Percentiles rank a stretch among this genome's conserved stretches.
Conservation (phyloP, 1,284 basidiomycete species). For the Blastosporella zonata region DNA sequence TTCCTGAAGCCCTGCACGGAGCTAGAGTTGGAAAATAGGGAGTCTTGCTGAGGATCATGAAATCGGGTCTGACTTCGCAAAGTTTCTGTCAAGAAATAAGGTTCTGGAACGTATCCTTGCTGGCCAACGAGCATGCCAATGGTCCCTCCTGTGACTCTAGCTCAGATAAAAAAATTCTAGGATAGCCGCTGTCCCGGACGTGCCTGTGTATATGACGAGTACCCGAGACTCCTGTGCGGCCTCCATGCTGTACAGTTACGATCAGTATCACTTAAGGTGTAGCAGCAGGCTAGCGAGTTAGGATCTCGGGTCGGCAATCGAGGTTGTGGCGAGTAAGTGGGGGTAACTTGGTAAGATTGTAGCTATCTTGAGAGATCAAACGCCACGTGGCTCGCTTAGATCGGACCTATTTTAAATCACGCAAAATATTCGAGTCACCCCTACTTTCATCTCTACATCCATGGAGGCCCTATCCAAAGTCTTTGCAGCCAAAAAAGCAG, state of each 20-base stretch:
- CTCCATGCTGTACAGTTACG: slow-evolving; percentile 52
- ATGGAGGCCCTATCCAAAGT: slow-evolving; percentile 80
- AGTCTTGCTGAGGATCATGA: slow-evolving; percentile 81
- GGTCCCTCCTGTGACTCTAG: slow-evolving; percentile 64
- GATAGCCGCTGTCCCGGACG: too few relatives aligned
- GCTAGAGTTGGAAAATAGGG: slow-evolving; percentile 69
- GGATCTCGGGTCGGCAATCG: too few relatives aligned
- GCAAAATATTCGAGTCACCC: slow-evolving; percentile 17
- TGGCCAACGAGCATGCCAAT: slow-evolving; percentile 83
- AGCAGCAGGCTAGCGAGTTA: too few relatives aligned
- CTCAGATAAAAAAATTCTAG: not conserved
- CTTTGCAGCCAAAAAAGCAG: slow-evolving; percentile 68
- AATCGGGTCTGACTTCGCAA: slow-evolving; percentile 79
- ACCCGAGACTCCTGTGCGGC: slow-evolving; percentile 69
- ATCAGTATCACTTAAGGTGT: too few relatives aligned
- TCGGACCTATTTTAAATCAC: slow-evolving; percentile 13
- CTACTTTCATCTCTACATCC: slow-evolving; percentile 18
- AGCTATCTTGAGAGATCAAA: slow-evolving; percentile 10
- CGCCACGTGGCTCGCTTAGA: slow-evolving; percentile 21
- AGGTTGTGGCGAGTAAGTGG: too few relatives aligned
- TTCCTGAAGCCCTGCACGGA: slow-evolving; percentile 72
- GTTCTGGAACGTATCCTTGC: slow-evolving; percentile 84
- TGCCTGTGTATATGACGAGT: slow-evolving; percentile 71
- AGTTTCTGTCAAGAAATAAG: slow-evolving; percentile 82
- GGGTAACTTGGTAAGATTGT: slow-evolving; percentile 12